Base-by-base conservation (phyloP, 768 basidiomycete species). In the Boletus coccyginus region DNA sequence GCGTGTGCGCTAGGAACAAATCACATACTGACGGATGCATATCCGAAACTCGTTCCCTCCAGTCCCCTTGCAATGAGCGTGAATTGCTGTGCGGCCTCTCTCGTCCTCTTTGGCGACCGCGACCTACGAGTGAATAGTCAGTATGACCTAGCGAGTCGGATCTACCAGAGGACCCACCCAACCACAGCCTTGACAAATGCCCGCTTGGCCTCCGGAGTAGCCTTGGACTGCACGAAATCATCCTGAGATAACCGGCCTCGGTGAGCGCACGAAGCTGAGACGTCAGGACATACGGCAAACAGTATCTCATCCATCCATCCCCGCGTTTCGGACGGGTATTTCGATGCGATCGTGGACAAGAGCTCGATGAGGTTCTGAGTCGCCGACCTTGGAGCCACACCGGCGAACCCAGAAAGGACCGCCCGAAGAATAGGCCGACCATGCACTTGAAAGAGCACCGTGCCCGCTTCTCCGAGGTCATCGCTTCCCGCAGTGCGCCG, bases 1-100 rank as follows among this genome's bases (percentile, higher is more conserved):
- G n/a, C n/a, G n/a, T n/a, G n/a, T 27, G 48, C 40, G 7, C 40
- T 35, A 32, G 32, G 33, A 38, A 35, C 41, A 31, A 31, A 39
- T 70, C 58, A 83, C 80, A 83, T 82, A 36, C 78, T 76, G 50
- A 84, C 75, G 5, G 86, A 84, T 3, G 91, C 84, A 69, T 89
- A 92, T 9, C 93, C 93, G 70, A 94, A 95, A 57, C 83, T 86
- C 10, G 92, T 88, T 9, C 88, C 90, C 62, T 92, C 91, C 54
- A 94, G 70, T 3, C 93, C 93, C 65, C 93, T 74, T 12, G 92
- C 88, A 19, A 96, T 81, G 0, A 96, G 77, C 1, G 88, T 87
- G 70, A 96, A 94, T 59, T 95, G 90, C 61, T 93, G 86, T 12
- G 92, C 86, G 0, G 93, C 92, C 39, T 94, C 92, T 59, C 88